phyloP scores from a whole-genome alignment of 2,329 filamentous ascomycete genomes.

The Apiospora rasikravindrae region DNA sequence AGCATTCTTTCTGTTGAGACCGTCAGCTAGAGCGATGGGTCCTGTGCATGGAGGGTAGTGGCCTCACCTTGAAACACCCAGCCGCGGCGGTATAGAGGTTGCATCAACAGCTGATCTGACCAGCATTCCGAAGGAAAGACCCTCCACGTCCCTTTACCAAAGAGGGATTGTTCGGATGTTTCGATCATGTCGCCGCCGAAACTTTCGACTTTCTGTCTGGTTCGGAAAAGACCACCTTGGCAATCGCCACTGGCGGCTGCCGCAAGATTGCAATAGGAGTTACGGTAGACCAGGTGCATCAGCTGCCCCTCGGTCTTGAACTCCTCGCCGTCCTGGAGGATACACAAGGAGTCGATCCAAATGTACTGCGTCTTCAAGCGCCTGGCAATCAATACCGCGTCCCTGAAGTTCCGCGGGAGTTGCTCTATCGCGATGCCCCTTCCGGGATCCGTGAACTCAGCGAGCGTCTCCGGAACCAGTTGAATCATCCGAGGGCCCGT shows the following conservation, averaged over 20 bases:
- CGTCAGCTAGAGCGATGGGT: background rate
- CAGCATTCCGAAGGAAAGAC: conserved; percentile 16
- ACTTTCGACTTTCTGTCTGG: background rate
- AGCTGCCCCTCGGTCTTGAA: conserved; percentile 12
- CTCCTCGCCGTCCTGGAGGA: conserved; percentile 23
- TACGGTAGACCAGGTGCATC: conserved; percentile 20
- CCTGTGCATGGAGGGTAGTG: background rate
- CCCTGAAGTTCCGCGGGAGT: conserved; percentile 18
- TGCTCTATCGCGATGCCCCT: background rate
- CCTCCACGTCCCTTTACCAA: conserved; percentile 16
- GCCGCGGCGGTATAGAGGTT: conserved; percentile 27
- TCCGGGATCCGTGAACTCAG: background rate
- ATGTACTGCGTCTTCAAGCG: conserved; percentile 18
- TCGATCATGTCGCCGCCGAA: background rate
- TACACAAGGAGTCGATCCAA: conserved; percentile 25
- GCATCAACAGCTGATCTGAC: conserved; percentile 21
- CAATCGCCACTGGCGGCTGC: background rate
- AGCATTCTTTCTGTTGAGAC: conserved; percentile 28
- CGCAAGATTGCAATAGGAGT: conserved; percentile 20
- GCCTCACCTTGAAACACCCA: conserved; percentile 30
- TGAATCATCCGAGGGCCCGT: background rate
- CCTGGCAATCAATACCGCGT: conserved; percentile 13
- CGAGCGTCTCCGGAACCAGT: background rate
- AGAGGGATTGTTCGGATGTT: background rate
- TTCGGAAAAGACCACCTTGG: conserved; percentile 6